Conservation (phyloP, 2,329 filamentous ascomycete genomes). For the Sclerotinia borealis region DNA sequence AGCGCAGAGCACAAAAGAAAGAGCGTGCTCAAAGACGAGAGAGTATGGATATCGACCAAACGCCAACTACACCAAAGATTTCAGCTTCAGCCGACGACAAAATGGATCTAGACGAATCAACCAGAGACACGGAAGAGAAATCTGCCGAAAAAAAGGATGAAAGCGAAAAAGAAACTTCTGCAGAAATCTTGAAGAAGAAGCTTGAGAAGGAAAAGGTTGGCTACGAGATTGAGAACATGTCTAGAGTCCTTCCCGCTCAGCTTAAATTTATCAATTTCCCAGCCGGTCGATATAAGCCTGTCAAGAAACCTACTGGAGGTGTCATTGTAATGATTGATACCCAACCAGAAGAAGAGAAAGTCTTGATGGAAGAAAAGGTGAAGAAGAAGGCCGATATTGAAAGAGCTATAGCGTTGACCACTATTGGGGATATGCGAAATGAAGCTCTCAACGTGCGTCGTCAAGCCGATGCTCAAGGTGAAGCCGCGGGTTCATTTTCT, state of each 20-base stretch:
- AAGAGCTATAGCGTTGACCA: constrained; percentile 44
- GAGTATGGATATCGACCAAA: constrained; percentile 90
- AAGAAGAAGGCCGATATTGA: constrained; percentile 75
- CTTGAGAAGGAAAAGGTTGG: constrained; percentile 93
- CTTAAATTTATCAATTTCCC: constrained; percentile 95
- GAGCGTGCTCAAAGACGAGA: constrained; percentile 83
- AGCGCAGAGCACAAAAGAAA: constrained; percentile 89
- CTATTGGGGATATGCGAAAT: constrained; percentile 27
- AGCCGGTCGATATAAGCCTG: constrained; percentile 83
- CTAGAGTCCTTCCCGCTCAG: constrained; percentile 82
- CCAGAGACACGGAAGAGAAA: constrained; percentile 39
- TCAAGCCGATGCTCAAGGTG: constrained; percentile 33
- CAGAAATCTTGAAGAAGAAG: constrained; percentile 73
- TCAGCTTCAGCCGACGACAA: constrained; percentile 58
- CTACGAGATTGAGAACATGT: constrained; percentile 96
- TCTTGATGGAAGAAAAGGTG: constrained; percentile 83
- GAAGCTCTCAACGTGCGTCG: constrained; percentile 37
- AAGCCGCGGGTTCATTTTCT: constrained; percentile 18
- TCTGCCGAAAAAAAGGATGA: constrained; percentile 58
- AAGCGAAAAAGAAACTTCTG: constrained; percentile 50
- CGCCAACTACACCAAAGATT: constrained; percentile 65
- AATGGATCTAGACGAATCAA: constrained; percentile 72
- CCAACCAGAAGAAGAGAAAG: constrained; percentile 69
- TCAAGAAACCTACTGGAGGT: constrained; percentile 91
- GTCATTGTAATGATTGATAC: constrained; percentile 88